These are phyloP conservation scores for Dendrocalamus latiflorus DNA, from an alignment of 202 grass and related monocot species.

Conservation along the genomic window DNA sequence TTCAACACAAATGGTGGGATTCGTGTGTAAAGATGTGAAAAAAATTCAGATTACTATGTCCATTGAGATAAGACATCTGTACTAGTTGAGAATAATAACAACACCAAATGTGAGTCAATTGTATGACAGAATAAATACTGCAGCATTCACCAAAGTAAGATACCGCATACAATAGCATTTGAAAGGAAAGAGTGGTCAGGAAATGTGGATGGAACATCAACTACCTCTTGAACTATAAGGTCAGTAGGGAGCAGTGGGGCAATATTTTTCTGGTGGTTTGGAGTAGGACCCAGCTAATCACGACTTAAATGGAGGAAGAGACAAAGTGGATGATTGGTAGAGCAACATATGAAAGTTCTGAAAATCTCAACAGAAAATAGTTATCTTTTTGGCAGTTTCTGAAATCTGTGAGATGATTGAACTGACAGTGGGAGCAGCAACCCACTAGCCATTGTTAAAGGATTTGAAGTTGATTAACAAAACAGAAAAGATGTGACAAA, in stretches of 20 bases:
- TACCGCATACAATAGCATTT: not conserved
- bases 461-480: conserved; percentile 28
- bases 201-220: conserved; percentile 10
- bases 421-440: not conserved
- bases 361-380: not conserved
- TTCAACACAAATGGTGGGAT: not conserved
- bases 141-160: not conserved
- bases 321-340: not conserved
- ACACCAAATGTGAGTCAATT: not conserved
- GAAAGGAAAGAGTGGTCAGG: not conserved
- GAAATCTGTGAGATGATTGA: conserved; percentile 16
- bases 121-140: not conserved
- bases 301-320: conserved; percentile 2
- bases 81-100: not conserved
- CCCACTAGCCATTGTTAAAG: not conserved
- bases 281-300: conserved; percentile 29
- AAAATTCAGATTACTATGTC: too few relatives aligned
- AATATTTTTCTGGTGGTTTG: conserved; percentile 20
- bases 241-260: not conserved
- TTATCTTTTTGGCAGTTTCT: conserved; percentile 21
- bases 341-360: conserved; percentile 5
- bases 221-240: too few relatives aligned
- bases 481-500: conserved; percentile 2
- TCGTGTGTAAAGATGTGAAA: too few relatives aligned
- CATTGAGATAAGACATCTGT: not conserved